A percentile compares a stretch with the other conserved stretches of the same genome.
Evolutionary conservation across 176 grass and related monocot species (phyloP).

Genomic region (Oryza nivara): DNA sequence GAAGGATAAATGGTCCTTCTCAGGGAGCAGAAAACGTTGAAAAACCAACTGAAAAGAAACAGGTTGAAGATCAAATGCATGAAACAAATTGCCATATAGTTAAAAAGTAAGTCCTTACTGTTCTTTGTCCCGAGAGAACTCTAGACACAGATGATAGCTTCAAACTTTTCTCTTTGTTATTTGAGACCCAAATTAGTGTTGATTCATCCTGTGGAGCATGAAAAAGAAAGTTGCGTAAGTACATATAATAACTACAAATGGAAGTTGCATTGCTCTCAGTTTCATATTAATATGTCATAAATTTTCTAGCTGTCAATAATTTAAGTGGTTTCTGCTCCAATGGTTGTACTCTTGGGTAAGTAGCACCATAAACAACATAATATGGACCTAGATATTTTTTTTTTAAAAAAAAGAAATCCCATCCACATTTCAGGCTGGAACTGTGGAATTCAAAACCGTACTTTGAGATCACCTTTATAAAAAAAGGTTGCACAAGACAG

Average conservation of each 20-base stretch:
- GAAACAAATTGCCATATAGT: slow-evolving; percentile 2
- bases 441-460: not conserved
- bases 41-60: slow-evolving; percentile 76
- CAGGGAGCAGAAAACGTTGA: slow-evolving; percentile 86
- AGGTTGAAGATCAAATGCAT: slow-evolving; percentile 12
- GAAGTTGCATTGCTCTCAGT: not conserved
- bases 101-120: slow-evolving; percentile 46
- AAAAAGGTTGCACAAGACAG: not conserved
- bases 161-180: slow-evolving; percentile 77
- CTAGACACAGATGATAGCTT: slow-evolving; percentile 87
- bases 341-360: not conserved
- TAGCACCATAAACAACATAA: not conserved
- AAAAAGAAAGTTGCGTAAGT: not conserved
- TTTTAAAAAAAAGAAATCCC: not conserved
- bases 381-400: not conserved
- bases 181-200: slow-evolving; percentile 90
- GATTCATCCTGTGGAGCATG: slow-evolving; percentile 68
- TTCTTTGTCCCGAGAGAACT: slow-evolving; percentile 90
- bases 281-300: not conserved
- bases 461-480: not conserved
- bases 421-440: not conserved
- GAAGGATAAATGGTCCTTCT: slow-evolving; percentile 94
- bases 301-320: not conserved
- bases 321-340: not conserved
- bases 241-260: not conserved